Evolutionary conservation across 2,329 filamentous ascomycete species (phyloP).

Genomic region (Macrophomina pseudophaseolina): DNA sequence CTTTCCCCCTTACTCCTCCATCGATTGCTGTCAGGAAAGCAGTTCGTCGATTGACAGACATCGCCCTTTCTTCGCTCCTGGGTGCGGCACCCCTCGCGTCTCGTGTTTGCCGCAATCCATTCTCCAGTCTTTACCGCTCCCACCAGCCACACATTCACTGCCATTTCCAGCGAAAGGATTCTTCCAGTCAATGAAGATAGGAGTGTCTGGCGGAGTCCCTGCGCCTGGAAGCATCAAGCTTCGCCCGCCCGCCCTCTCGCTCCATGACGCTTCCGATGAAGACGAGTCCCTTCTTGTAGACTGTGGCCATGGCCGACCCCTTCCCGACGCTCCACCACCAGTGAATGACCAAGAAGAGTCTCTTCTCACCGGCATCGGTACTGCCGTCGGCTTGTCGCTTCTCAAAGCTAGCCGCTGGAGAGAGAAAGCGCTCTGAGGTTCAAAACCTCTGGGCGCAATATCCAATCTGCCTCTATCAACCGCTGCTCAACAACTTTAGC

Average conservation of each 20-base stretch:
- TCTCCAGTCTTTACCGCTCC: background rate
- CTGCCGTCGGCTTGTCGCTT: background rate
- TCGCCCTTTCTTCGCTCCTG: slow-evolving; percentile 8
- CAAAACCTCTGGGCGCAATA: background rate
- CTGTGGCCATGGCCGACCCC: background rate
- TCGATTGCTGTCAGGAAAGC: background rate
- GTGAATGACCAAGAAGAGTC: background rate
- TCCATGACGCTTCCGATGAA: background rate
- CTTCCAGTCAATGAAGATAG: background rate
- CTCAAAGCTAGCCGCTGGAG: background rate
- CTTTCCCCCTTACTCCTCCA: background rate
- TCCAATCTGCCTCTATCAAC: slow-evolving; percentile 1
- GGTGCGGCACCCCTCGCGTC: background rate
- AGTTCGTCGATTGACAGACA: slow-evolving; percentile 17
- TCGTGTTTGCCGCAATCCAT: background rate
- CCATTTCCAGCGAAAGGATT: slow-evolving; percentile 3
- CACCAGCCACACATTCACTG: background rate
- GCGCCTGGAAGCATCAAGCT: slow-evolving; percentile 8
- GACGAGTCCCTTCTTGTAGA: background rate
- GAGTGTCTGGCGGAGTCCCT: slow-evolving; percentile 13
- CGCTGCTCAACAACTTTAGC: background rate
- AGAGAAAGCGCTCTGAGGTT: background rate
- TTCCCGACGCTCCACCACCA: background rate
- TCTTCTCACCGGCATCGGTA: background rate
- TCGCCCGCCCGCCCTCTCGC: background rate